Percentiles rank a stretch among this genome's conserved stretches.
phyloP scores from a whole-genome alignment of 495 filamentous ascomycete species.

The Penicillium lividum region DNA sequence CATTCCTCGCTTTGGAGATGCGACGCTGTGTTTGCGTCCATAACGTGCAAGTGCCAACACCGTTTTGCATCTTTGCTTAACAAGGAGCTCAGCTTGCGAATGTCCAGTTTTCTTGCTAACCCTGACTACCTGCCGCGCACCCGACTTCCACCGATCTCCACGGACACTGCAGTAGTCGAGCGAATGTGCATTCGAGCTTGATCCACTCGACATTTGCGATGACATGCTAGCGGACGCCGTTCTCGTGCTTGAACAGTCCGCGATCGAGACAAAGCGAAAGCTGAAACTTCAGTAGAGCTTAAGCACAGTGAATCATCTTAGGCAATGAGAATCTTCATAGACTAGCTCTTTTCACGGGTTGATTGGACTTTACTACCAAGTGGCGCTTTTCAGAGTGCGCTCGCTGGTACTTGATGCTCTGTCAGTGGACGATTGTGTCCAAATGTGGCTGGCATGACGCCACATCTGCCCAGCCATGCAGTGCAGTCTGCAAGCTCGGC shows the following conservation, averaged over 20 bases:
- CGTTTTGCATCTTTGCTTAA: neutral
- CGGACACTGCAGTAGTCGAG: neutral
- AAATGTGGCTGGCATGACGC: slow-evolving; percentile 1
- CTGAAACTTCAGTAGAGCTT: neutral
- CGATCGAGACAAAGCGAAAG: neutral
- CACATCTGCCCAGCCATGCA: neutral
- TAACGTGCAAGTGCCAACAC: neutral
- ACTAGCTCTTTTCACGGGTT: neutral
- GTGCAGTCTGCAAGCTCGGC: slow-evolving; percentile 1
- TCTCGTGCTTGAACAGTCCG: neutral
- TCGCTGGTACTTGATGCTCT: neutral
- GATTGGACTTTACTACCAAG: neutral
- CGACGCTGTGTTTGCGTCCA: neutral
- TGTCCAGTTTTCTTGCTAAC: neutral
- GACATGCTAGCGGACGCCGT: neutral
- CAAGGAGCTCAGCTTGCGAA: neutral
- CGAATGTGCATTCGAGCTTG: neutral
- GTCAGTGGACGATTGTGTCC: neutral
- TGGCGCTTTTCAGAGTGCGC: neutral
- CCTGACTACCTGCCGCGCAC: neutral
- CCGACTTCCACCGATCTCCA: slow-evolving; percentile 2
- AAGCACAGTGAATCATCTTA: neutral
- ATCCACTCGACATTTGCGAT: neutral
- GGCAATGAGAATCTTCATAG: neutral
- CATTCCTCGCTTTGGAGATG: slow-evolving; percentile 2